A percentile compares a stretch with the other conserved stretches of the same genome.
phyloP scores from a whole-genome alignment of 169 alveolate species.

The Prorocentrum cordatum region DNA sequence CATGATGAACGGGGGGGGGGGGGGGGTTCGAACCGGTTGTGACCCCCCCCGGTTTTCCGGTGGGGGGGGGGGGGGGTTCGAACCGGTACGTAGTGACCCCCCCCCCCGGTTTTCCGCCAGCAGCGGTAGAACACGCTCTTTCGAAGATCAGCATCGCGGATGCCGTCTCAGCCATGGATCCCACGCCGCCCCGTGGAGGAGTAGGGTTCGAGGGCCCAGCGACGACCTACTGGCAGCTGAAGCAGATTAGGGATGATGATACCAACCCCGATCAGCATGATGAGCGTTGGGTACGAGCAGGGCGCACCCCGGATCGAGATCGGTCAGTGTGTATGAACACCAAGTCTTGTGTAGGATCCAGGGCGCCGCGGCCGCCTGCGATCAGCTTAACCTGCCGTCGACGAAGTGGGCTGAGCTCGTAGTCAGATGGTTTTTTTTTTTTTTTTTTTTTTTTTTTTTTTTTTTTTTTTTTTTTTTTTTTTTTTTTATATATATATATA shows the following conservation, averaged over 20 bases:
- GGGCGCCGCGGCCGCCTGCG: neutral
- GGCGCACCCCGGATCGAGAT: neutral
- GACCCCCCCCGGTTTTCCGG: too few species aligned
- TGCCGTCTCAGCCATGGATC: neutral
- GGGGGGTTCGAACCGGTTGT: too few species aligned
- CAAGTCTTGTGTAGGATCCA: neutral
- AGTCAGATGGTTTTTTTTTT: neutral
- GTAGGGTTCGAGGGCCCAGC: neutral
- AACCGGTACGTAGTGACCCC: too few species aligned
- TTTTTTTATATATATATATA: too few species aligned
- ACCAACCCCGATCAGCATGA: neutral
- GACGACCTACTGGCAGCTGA: neutral
- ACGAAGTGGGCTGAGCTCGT: neutral
- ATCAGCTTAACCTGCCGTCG: neutral
- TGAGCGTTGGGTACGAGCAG: neutral
- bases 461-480: too few species aligned
- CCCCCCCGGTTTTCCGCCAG: neutral
- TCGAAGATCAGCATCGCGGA: neutral
- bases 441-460: too few species aligned
- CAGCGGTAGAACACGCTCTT: neutral
- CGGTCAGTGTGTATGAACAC: constrained; percentile 2
- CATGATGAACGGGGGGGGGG: too few species aligned
- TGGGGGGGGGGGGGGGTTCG: too few species aligned
- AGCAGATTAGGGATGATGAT: neutral
- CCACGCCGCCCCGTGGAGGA: neutral